These are phyloP conservation scores for Nicotiana otophora DNA, from an alignment of 257 asterid species.

Conservation along the genomic window DNA sequence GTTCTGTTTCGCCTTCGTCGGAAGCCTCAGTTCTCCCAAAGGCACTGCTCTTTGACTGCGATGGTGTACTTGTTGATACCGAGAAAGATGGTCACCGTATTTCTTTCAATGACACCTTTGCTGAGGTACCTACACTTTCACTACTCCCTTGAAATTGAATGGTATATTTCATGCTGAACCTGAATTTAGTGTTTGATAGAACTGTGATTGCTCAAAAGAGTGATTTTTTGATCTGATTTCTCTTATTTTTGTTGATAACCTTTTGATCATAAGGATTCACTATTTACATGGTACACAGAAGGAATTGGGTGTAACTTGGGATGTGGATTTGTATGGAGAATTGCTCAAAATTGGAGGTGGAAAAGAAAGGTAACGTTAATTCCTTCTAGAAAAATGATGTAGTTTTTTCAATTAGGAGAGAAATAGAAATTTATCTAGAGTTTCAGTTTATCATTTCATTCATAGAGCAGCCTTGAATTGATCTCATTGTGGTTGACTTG, in stretches of 20 bases:
- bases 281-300: constrained; percentile 37
- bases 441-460: not conserved
- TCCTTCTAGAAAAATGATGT: not conserved
- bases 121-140: constrained; percentile 39
- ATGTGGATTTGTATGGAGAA: constrained; percentile 87
- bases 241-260: not conserved
- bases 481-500: not conserved
- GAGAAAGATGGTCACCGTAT: constrained; percentile 98
- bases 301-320: constrained; percentile 92
- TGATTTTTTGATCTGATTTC: not conserved
- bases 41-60: constrained; percentile 92
- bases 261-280: not conserved
- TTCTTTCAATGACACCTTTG: constrained; percentile 90
- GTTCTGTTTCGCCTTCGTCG: constrained; percentile 39
- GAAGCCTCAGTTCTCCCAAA: constrained; percentile 36
- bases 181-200: not conserved
- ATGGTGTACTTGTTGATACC: constrained; percentile 94
- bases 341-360: constrained; percentile 97
- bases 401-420: not conserved
- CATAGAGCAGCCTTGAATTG: not conserved
- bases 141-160: not conserved
- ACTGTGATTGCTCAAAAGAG: not conserved
- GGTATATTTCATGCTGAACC: not conserved
- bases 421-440: not conserved
- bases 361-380: constrained; percentile 65